A percentile compares a stretch with the other conserved stretches of the same genome.
Conservation (phyloP, 495 filamentous ascomycete genomes). For the Penicillium antarcticum region DNA sequence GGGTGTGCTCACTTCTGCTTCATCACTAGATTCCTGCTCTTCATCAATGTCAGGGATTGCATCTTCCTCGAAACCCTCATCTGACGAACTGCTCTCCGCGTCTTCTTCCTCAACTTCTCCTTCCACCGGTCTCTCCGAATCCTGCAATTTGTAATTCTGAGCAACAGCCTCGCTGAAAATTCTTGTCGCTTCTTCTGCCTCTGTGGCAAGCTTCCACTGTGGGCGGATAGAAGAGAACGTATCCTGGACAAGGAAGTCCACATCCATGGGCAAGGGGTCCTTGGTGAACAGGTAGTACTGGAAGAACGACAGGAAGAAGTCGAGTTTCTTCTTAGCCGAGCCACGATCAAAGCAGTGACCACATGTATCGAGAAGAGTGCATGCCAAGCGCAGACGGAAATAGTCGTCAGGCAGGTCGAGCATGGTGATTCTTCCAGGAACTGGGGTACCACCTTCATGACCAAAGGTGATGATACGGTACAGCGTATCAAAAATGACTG, state of each 20-base stretch:
- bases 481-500: conserved; percentile 90
- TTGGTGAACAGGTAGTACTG: conserved; percentile 98
- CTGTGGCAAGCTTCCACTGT: conserved; percentile 82
- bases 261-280: conserved; percentile 89
- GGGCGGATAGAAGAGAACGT: conserved; percentile 79
- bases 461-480: conserved; percentile 93
- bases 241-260: conserved; percentile 96
- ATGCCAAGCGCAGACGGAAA: conserved; percentile 88
- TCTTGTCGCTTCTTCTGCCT: conserved; percentile 77
- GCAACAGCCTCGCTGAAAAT: conserved; percentile 83
- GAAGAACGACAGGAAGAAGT: conserved; percentile 97
- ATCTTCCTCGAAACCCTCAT: conserved; percentile 60
- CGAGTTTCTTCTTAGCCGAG: conserved; percentile 90
- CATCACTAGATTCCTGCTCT: conserved; percentile 56
- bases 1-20: conserved; percentile 45
- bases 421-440: conserved; percentile 66
- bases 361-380: conserved; percentile 89
- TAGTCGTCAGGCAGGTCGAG: conserved; percentile 92
- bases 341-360: conserved; percentile 95
- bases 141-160: conserved; percentile 79
- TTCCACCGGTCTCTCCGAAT: conserved; percentile 62
- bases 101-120: conserved; percentile 65
- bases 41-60: conserved; percentile 55
- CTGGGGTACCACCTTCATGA: conserved; percentile 78
- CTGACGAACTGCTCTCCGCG: conserved; percentile 57